Evolutionary conservation across 2,329 filamentous ascomycete genomes (phyloP).

Genomic region (Biscogniauxia sp.): DNA sequence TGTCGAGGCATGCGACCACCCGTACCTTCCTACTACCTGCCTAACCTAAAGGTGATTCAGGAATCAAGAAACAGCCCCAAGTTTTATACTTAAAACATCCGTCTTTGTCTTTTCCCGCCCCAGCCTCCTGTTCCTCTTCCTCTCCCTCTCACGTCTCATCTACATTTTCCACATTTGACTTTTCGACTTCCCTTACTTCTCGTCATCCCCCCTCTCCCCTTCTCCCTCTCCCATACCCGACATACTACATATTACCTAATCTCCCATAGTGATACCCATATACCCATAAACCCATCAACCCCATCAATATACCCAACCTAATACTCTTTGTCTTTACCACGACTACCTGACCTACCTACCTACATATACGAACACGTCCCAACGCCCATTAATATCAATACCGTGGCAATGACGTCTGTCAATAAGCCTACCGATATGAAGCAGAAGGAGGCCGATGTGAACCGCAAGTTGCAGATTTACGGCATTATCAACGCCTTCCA

Average conservation of each 20-base stretch:
- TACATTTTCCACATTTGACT: conserved; percentile 7
- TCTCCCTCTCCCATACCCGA: too few relatives aligned
- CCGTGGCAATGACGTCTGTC: conserved; percentile 44
- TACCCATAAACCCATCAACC: not conserved
- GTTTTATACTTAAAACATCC: too few relatives aligned
- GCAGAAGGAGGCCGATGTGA: conserved; percentile 82
- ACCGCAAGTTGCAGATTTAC: conserved; percentile 91
- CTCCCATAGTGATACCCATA: conserved; percentile 17
- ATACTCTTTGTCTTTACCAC: not conserved
- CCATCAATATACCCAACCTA: not conserved
- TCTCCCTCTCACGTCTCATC: not conserved
- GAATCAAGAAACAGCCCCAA: too few relatives aligned
- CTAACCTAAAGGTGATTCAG: too few relatives aligned
- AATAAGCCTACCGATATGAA: conserved; percentile 73
- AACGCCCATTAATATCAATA: not conserved
- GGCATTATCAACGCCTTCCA: conserved; percentile 85
- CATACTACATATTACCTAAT: too few relatives aligned
- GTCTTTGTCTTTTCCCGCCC: conserved; percentile 2
- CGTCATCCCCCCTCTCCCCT: too few relatives aligned
- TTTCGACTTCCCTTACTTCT: not conserved
- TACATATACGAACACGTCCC: conserved; percentile 8
- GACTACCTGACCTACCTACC: conserved; percentile 4
- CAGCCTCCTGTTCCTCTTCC: conserved; percentile 1
- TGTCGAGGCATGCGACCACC: not conserved
- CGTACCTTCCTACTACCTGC: not conserved